Evolutionary conservation across 495 filamentous ascomycete genomes (phyloP).

Genomic region (Lasiosphaeriaceae sp.): DNA sequence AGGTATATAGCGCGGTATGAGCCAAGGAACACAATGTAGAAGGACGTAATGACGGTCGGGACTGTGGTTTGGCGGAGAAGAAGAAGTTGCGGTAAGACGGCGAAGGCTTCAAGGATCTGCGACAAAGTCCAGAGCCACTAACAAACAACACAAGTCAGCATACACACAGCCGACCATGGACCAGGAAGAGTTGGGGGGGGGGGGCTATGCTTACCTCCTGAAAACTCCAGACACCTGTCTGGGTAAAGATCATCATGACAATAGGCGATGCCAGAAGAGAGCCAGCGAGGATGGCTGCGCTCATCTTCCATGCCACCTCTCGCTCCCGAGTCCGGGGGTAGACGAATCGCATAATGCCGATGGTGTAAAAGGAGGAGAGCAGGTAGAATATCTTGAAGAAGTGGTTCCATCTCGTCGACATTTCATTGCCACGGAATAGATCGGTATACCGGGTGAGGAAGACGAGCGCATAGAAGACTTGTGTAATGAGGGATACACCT

Average conservation of each 20-base stretch:
- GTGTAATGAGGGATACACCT: conserved; percentile 94
- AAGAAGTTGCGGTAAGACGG: conserved; percentile 85
- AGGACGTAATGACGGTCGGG: conserved; percentile 93
- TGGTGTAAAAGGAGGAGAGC: conserved; percentile 76
- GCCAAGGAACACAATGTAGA: conserved; percentile 84
- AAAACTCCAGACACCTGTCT: conserved; percentile 37
- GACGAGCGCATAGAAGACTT: conserved; percentile 80
- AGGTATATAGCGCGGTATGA: conserved; percentile 89
- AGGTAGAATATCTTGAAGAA: conserved; percentile 87
- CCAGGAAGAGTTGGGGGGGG: not conserved
- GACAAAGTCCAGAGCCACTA: conserved; percentile 82
- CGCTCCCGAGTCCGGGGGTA: conserved; percentile 84
- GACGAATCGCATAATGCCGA: conserved; percentile 80
- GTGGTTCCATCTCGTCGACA: conserved; percentile 55
- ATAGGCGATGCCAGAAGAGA: conserved; percentile 61
- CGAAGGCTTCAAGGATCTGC: conserved; percentile 84
- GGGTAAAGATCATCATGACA: conserved; percentile 58
- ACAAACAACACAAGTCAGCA: not conserved
- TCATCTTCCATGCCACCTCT: conserved; percentile 88
- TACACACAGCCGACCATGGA: not conserved
- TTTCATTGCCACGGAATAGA: conserved; percentile 50
- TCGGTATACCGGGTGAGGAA: conserved; percentile 87
- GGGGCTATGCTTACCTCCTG: conserved; percentile 48
- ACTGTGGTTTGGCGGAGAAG: conserved; percentile 91
- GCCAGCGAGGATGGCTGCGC: conserved; percentile 57